Evolutionary conservation across 1,284 basidiomycete genomes (phyloP), one percentile per base, ranked within the genome.

Genomic region (Moesziomyces sp.): DNA sequence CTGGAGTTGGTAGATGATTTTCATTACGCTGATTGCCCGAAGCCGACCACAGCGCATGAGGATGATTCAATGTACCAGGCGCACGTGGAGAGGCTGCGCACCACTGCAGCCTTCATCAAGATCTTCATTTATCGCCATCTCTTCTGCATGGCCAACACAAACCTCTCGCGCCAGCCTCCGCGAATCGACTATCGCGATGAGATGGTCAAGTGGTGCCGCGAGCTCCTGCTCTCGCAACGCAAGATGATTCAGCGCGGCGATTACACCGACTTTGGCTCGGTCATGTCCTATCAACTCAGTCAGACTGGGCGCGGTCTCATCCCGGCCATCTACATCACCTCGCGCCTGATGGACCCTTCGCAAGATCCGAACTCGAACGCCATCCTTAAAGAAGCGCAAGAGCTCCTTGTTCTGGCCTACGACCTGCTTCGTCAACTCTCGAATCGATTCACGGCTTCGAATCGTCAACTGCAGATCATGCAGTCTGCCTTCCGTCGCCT

Each of bases 401-500:
- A 74, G 46, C 67, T 74, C 0, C 57, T 74, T 7, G 66, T 74
- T n/a, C 67, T 74, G 3, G 66, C 66, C 0, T 74, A 74, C 44
- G 72, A 74, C 44, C 44, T 74, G 46, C 54, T 74, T 10, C 58
- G 67, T 14, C 61, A 66, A 28, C 19, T 74, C 16, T 66, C 66
- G 18, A 49, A 46, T 16, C 58, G 72, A 0, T 70, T 70, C 57
- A 59, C 72, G 5, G 72, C 72, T 3, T 74, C 72, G 3, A 58
- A 74, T 18, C 58, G 72, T 47, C 67, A 69, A 46, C 63, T 74
- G n/a, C 72, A 74, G 26, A 74, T 74, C 50, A 69, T 74, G 66
- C 72, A 74, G 33, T 65, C 62, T 8, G 72, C 72, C 9, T 66
- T 67, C 52, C 51, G 56, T 42, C 58, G 72, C 14, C 62, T 74